These are phyloP conservation scores for Alternaria conjuncta DNA, from an alignment of 2,329 filamentous ascomycete species.

Conservation along the genomic window DNA sequence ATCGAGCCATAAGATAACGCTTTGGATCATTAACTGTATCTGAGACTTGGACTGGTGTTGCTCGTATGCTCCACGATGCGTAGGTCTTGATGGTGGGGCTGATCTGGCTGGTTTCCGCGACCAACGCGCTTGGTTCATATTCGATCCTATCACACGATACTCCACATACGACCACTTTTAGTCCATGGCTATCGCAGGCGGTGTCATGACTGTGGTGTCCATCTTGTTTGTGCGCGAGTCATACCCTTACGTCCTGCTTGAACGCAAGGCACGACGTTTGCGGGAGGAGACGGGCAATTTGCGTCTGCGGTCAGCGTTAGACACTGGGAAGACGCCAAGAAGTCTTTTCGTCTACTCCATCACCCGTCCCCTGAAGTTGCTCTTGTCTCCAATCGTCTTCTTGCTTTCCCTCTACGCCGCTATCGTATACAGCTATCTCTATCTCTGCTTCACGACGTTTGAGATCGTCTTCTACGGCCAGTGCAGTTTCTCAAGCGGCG, in stretches of 20 bases:
- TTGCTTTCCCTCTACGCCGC: constrained; percentile 16
- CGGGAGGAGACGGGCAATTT: constrained; percentile 36
- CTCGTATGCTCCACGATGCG: too few species aligned
- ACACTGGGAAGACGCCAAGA: constrained; percentile 10
- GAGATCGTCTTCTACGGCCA: constrained; percentile 20
- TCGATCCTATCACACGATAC: too few species aligned
- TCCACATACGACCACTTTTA: too few species aligned
- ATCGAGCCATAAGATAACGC: too few species aligned
- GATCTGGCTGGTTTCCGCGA: too few species aligned
- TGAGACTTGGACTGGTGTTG: too few species aligned
- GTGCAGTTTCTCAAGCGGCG: constrained; percentile 15
- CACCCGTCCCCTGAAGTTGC: constrained; percentile 35
- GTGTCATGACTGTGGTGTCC: constrained; percentile 32
- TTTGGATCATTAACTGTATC: too few species aligned
- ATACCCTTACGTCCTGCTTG: constrained; percentile 39
- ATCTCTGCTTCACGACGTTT: constrained; percentile 28
- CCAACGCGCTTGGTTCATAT: too few species aligned
- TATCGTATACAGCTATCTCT: constrained; percentile 23
- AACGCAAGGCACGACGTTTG: constrained; percentile 37
- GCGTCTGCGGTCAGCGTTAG: constrained; percentile 27
- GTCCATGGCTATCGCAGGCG: constrained; percentile 6
- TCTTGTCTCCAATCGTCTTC: constrained; percentile 29
- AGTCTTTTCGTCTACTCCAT: constrained; percentile 22
- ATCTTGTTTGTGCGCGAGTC: constrained; percentile 33
- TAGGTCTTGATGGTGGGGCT: too few species aligned